Evolutionary conservation across 169 alveolate species (phyloP).

Genomic region (Theileria orientalis): DNA sequence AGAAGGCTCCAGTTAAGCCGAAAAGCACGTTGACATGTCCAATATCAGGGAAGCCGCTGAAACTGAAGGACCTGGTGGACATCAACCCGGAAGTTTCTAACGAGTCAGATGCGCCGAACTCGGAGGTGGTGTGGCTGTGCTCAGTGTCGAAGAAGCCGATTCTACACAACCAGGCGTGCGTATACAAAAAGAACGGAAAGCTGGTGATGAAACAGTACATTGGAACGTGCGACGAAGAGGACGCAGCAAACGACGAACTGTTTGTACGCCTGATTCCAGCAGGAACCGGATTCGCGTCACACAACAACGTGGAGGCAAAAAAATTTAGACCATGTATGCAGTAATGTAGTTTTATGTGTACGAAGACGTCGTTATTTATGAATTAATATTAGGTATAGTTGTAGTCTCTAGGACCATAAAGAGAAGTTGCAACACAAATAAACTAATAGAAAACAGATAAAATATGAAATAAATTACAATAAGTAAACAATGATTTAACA

Average conservation of each 20-base stretch:
- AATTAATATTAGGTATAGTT: no score
- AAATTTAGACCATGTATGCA: conserved; percentile 61
- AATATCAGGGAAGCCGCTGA: conserved; percentile 74
- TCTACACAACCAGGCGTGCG: conserved; percentile 66
- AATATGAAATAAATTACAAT: no score
- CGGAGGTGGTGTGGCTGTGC: conserved; percentile 67
- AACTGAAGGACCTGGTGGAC: conserved; percentile 73
- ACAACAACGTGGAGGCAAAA: conserved; percentile 64
- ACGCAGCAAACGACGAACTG: conserved; percentile 1
- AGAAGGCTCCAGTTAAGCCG: conserved; percentile 27
- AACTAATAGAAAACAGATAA: no score
- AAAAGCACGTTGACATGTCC: conserved; percentile 73
- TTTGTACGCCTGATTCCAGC: conserved; percentile 63
- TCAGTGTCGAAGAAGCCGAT: conserved; percentile 75
- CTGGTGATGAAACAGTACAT: conserved; percentile 59
- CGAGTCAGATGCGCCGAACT: conserved; percentile 32
- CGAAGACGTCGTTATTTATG: neutral
- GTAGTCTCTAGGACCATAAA: neutral
- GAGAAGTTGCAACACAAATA: no score
- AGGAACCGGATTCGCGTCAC: conserved; percentile 73
- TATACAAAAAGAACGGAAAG: conserved; percentile 70
- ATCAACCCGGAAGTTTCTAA: conserved; percentile 69
- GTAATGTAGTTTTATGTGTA: neutral
- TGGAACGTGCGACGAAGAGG: conserved; percentile 16
- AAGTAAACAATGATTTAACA: no score